Percentiles rank a stretch among this genome's conserved stretches.
Conservation (phyloP, 2,329 filamentous ascomycete species). For the Fusarium sp. region DNA sequence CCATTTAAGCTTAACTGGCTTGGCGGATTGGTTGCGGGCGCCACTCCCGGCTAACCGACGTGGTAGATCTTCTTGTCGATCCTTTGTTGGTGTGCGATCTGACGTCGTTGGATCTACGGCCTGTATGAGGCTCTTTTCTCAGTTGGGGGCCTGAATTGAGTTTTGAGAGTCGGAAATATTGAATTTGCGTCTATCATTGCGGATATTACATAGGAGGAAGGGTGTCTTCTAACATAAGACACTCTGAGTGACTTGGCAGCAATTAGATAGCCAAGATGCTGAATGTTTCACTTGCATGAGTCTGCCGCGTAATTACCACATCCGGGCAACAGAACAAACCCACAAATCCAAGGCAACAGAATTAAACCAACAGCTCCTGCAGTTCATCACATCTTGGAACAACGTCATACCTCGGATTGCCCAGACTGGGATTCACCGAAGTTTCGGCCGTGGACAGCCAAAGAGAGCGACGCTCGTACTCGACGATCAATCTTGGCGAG, state of each 20-base stretch:
- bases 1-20: constrained; percentile 35
- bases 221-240: fast-evolving
- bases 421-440: constrained; percentile 35
- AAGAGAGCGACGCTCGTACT: constrained; percentile 6
- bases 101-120: not conserved
- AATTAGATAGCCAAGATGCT: not conserved
- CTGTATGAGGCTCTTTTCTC: not conserved
- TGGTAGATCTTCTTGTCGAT: constrained; percentile 6
- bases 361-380: not conserved
- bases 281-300: not conserved
- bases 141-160: not conserved
- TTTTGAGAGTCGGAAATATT: not conserved
- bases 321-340: not conserved
- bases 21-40: not conserved
- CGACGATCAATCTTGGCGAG: constrained; percentile 38
- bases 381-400: constrained; percentile 17
- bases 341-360: constrained; percentile 9
- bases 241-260: not conserved
- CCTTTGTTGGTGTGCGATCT: not conserved
- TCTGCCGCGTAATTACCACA: constrained; percentile 16
- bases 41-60: constrained; percentile 2
- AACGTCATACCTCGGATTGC: constrained; percentile 33
- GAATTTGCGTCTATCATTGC: not conserved
- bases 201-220: not conserved
- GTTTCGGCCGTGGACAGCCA: constrained; percentile 21